A percentile compares a stretch with the other conserved stretches of the same genome.
Evolutionary conservation across 192 early-diverging fungal species (phyloP).

Genomic region (Linderina pennispora): DNA sequence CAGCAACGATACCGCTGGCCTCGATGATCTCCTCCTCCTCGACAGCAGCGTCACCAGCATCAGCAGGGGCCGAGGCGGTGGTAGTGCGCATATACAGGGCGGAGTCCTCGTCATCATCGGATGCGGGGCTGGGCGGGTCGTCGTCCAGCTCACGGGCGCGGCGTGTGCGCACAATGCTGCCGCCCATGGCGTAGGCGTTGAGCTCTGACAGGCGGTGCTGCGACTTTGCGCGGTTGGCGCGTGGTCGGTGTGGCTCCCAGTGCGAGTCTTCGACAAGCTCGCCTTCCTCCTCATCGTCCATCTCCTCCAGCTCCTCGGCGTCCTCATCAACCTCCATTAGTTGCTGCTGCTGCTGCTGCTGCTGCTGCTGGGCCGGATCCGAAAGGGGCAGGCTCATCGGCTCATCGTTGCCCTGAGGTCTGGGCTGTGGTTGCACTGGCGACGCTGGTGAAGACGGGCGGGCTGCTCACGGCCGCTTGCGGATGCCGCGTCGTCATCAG

Average conservation of each 20-base stretch:
- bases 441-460: too few species aligned
- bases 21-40: conserved; percentile 38
- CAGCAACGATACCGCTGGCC: conserved; percentile 24
- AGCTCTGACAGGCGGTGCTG: conserved; percentile 18
- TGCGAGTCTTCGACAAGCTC: conserved; percentile 32
- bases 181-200: conserved; percentile 29
- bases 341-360: too few species aligned
- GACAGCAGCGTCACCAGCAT: too few species aligned
- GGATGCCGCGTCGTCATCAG: too few species aligned
- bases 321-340: too few species aligned
- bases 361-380: too few species aligned
- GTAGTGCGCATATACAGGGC: conserved; percentile 2
- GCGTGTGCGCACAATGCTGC: conserved; percentile 39
- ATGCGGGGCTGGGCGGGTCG: conserved; percentile 5
- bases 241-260: conserved; percentile 31
- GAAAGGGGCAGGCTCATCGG: too few species aligned
- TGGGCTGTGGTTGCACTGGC: too few species aligned
- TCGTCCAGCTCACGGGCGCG: conserved; percentile 16
- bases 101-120: conserved; percentile 1
- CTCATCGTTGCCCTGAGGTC: too few species aligned
- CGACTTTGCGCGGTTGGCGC: too few species aligned
- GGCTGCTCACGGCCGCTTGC: too few species aligned
- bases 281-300: conserved; percentile 31
- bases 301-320: too few species aligned
- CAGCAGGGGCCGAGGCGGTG: not conserved